Evolutionary conservation across 2,329 filamentous ascomycete species (phyloP), one percentile per base, ranked within the genome.

Genomic region (Geosmithia flava): DNA sequence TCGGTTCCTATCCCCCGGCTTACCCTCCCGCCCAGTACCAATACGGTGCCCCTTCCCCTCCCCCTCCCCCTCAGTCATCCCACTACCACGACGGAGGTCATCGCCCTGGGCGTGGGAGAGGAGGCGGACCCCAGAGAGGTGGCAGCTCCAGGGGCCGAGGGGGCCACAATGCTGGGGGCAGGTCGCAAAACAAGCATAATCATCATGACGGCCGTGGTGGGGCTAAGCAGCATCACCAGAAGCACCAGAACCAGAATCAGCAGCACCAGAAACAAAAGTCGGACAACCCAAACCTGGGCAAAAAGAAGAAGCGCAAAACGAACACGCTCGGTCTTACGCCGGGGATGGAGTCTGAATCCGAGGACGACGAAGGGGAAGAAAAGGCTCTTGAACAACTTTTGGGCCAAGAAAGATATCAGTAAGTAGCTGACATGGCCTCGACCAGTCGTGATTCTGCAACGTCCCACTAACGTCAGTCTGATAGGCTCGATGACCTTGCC

Each of bases 241-340:
- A 51, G 20, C 44, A 44, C 27, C 41, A 49, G 13, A 47, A 62
- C 23, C 48, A 56, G 17, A 55, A 58, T 30, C 54, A 55, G 40
- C 44, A 53, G 20, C 50, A 52, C n/a, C 52, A 50, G 7, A 50
- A 47, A 43, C 54, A 55, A 40, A 65, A 65, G 51, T 51, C 55
- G 47, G 67, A 74, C 49, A 64, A 68, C 45, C 64, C 70, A 45
- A 65, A 73, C 56, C 67, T 68, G 20, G 71, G 70, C 50, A 83
- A 81, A 62, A 83, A 81, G 62, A 86, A 85, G 70, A 84, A 83
- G 69, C 76, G 81, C 49, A 83, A 81, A 67, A 79, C 78, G 40
- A 85, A 85, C 54, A 81, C 80, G 1, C 72, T 89, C 20, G 85
- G 85, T 33, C 69, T 90, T 45, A 85, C 81, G 8, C 81, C 83